These are phyloP conservation scores for Cucurbita moschata DNA, from an alignment of 306 rosid genomes.

Conservation along the genomic window DNA sequence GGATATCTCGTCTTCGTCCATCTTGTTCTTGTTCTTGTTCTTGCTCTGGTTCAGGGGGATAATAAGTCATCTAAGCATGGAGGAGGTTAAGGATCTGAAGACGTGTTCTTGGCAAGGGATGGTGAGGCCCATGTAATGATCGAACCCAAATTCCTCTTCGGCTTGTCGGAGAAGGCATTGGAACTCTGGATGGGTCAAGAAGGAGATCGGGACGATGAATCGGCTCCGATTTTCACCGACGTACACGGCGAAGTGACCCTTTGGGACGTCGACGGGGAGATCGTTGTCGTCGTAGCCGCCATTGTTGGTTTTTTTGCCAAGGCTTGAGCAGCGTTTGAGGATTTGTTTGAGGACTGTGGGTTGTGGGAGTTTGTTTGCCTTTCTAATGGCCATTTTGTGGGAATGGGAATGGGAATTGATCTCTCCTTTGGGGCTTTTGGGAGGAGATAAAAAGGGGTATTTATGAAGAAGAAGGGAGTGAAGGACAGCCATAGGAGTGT, in stretches of 20 bases:
- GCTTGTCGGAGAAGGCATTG: constrained; percentile 75
- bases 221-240: constrained; percentile 78
- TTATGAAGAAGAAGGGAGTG: neutral
- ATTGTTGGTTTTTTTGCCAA: constrained; percentile 29
- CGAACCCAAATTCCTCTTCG: constrained; percentile 87
- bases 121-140: constrained; percentile 85
- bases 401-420: neutral
- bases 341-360: constrained; percentile 62
- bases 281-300: constrained; percentile 28
- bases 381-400: constrained; percentile 55
- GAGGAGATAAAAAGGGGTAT: neutral
- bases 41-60: neutral
- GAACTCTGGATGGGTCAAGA: constrained; percentile 65
- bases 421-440: neutral
- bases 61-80: constrained; percentile 19
- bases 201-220: constrained; percentile 74
- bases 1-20: neutral
- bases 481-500: constrained; percentile 1
- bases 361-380: constrained; percentile 52
- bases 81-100: constrained; percentile 55
- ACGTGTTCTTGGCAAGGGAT: constrained; percentile 91
- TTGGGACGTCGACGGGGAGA: constrained; percentile 67
- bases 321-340: constrained; percentile 67
- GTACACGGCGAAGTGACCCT: constrained; percentile 80
- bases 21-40: neutral